phyloP scores from a whole-genome alignment of 139 green algal species.

The Chlamydomonas sp. region DNA sequence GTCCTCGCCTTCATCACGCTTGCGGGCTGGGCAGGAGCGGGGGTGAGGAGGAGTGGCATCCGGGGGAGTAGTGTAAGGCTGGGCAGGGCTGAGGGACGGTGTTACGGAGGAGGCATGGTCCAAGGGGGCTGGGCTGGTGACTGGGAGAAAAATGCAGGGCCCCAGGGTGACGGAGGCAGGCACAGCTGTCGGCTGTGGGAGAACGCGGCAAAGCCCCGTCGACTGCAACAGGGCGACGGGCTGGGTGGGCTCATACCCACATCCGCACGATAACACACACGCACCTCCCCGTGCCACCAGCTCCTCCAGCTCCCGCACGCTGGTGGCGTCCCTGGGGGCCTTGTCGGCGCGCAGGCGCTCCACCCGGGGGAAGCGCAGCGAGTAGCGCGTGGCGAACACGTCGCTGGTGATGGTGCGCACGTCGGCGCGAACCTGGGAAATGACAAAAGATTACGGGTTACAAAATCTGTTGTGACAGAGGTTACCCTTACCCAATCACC shows the following conservation, averaged over 20 bases:
- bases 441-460: background rate
- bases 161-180: too few relatives aligned
- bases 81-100: too few relatives aligned
- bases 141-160: too few relatives aligned
- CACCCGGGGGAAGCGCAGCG: slow-evolving; percentile 77
- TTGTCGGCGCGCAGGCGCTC: slow-evolving; percentile 6
- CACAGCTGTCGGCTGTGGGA: background rate
- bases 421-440: slow-evolving; percentile 77
- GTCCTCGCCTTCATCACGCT: too few relatives aligned
- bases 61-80: too few relatives aligned
- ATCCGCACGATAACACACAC: background rate
- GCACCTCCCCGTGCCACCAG: background rate
- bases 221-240: background rate
- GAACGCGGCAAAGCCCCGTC: background rate
- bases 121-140: too few relatives aligned
- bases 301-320: background rate
- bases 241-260: background rate
- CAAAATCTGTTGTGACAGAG: too few relatives aligned
- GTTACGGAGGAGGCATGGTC: too few relatives aligned
- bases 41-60: too few relatives aligned
- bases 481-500: background rate
- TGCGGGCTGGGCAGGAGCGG: too few relatives aligned
- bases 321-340: background rate
- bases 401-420: slow-evolving; percentile 63
- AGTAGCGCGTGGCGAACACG: slow-evolving; percentile 59